Evolutionary conservation across 1,139 yeast genomes (phyloP).

Genomic region (Diutina catenulata): DNA sequence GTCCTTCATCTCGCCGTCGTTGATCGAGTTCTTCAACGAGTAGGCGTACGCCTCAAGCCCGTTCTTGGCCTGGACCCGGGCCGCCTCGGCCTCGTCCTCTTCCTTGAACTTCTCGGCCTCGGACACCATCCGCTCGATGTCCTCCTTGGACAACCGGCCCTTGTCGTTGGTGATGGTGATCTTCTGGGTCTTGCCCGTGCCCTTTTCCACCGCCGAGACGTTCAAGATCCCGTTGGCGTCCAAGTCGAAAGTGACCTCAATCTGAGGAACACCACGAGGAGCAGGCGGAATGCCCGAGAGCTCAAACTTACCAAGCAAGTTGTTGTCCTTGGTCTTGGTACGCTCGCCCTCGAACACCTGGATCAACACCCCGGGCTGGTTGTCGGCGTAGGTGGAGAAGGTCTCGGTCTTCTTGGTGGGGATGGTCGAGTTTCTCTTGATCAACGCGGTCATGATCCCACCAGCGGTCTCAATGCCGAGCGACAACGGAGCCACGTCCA

Average conservation of each 20-base stretch:
- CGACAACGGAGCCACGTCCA: conserved; percentile 3
- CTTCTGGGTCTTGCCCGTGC: conserved; percentile 46
- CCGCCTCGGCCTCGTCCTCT: conserved; percentile 40
- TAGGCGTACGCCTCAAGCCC: conserved; percentile 87
- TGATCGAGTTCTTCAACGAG: conserved; percentile 39
- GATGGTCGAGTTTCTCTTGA: neutral
- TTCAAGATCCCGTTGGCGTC: conserved; percentile 2
- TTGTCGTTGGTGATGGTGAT: conserved; percentile 94
- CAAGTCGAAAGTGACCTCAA: conserved; percentile 4
- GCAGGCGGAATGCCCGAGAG: conserved; percentile 4
- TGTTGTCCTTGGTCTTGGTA: neutral
- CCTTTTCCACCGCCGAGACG: conserved; percentile 4
- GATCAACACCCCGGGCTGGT: conserved; percentile 4
- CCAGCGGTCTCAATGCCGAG: conserved; percentile 3
- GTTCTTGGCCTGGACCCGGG: conserved; percentile 18
- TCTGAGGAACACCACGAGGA: conserved; percentile 1
- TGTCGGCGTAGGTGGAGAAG: conserved; percentile 2
- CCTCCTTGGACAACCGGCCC: conserved; percentile 90
- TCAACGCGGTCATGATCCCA: conserved; percentile 1
- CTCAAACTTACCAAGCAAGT: conserved; percentile 1
- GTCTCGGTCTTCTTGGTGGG: conserved; percentile 3
- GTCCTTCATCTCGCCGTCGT: conserved; percentile 37
- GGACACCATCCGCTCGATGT: conserved; percentile 90
- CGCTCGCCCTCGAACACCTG: conserved; percentile 4
- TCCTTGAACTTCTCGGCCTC: conserved; percentile 88